Percentiles rank a stretch among this genome's conserved stretches.
phyloP scores from a whole-genome alignment of 2,329 filamentous ascomycete species.

The Neofusicoccum sp. region DNA sequence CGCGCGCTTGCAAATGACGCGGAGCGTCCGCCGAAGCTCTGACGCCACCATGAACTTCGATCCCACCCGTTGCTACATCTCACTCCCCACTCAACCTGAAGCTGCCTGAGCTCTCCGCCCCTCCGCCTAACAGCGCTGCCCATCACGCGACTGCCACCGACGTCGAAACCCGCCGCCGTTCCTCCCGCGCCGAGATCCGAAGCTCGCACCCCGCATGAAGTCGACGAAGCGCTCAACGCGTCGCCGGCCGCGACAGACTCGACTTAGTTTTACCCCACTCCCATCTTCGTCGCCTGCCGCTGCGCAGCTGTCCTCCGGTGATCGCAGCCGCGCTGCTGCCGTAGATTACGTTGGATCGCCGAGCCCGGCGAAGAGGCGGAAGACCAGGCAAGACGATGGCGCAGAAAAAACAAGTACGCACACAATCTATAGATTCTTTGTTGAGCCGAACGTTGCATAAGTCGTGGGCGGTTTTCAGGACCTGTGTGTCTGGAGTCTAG shows the following conservation, averaged over 20 bases:
- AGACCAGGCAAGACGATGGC: constrained; percentile 18
- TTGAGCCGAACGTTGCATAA: too few species aligned
- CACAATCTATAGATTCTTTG: background rate
- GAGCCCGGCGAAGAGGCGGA: constrained; percentile 27
- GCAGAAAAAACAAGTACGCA: background rate
- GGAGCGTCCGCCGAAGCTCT: background rate
- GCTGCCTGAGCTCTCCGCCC: background rate
- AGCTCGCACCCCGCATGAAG: background rate
- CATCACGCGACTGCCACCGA: too few species aligned
- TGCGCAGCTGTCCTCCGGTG: constrained; percentile 31
- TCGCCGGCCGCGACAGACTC: constrained; percentile 36
- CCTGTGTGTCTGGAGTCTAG: background rate
- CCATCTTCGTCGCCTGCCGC: constrained; percentile 40
- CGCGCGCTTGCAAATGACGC: background rate
- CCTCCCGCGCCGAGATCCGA: background rate
- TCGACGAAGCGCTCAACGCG: background rate
- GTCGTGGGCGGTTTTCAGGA: too few species aligned
- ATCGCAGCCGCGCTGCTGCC: constrained; percentile 34
- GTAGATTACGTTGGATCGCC: constrained; percentile 31
- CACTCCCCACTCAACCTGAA: background rate
- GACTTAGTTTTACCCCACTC: constrained; percentile 44
- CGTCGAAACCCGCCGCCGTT: too few species aligned
- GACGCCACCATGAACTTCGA: background rate
- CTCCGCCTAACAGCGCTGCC: too few species aligned
- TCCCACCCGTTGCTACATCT: background rate